These are phyloP conservation scores for Plasmodium malariae DNA, from an alignment of 169 alveolate genomes.

Conservation along the genomic window DNA sequence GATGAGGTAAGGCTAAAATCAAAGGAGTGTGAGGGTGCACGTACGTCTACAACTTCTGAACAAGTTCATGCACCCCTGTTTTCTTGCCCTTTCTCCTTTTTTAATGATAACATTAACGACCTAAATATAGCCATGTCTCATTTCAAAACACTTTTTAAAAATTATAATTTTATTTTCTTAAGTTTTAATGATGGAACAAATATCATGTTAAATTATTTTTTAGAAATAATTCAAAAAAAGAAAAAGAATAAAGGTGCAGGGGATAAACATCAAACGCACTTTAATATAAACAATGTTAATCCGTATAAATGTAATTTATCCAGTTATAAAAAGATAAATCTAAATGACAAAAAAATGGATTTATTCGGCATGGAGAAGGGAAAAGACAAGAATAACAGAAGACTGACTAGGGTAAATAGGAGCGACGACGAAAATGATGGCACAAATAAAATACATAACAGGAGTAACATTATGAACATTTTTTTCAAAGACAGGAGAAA, in stretches of 20 bases:
- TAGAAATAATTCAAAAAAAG: slow-evolving; percentile 57
- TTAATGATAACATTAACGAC: slow-evolving; percentile 48
- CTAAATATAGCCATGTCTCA: slow-evolving; percentile 52
- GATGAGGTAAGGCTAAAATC: no score
- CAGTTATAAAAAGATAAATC: slow-evolving; percentile 6
- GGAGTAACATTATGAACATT: slow-evolving; percentile 43
- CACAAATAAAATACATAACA: slow-evolving; percentile 4
- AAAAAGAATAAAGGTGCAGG: slow-evolving; percentile 26
- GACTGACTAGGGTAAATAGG: not conserved
- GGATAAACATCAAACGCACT: slow-evolving; percentile 5
- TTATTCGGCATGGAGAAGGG: not conserved
- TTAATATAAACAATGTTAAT: slow-evolving; percentile 33
- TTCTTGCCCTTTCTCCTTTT: slow-evolving; percentile 64
- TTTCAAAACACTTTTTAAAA: slow-evolving; percentile 41
- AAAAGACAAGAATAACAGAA: slow-evolving; percentile 5
- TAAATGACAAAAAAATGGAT: slow-evolving; percentile 2
- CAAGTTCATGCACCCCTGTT: slow-evolving; percentile 12
- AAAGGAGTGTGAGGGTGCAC: no score
- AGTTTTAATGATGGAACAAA: slow-evolving; percentile 73
- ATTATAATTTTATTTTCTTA: slow-evolving; percentile 50
- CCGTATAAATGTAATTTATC: slow-evolving; percentile 28
- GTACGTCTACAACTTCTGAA: no score
- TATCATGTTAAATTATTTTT: slow-evolving; percentile 40
- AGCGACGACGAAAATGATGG: slow-evolving; percentile 42
- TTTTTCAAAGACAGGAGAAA: slow-evolving; percentile 57